Percentiles rank a stretch among this genome's conserved stretches.
phyloP scores from a whole-genome alignment of 1,139 yeast genomes.

The Scheffersomyces segobiensis region DNA sequence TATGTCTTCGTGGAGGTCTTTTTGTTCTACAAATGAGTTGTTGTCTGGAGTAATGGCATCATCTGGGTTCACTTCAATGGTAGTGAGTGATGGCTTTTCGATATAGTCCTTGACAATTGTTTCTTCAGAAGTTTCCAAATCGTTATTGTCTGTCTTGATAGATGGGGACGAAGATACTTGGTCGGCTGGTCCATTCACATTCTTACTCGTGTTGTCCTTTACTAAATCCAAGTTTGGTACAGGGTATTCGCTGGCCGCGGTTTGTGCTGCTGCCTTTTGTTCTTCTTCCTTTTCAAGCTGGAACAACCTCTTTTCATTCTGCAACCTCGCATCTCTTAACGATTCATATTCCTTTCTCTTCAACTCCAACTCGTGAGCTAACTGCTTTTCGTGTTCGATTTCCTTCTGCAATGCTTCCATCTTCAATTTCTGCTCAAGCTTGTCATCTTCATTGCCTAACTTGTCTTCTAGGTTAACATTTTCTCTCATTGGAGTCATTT shows the following conservation, averaged over 20 bases:
- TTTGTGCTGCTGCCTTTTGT: neutral
- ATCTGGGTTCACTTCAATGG: slow-evolving; percentile 8
- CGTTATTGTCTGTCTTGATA: slow-evolving; percentile 14
- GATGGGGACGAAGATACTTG: slow-evolving; percentile 22
- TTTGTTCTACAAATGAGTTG: neutral
- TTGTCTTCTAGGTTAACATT: slow-evolving; percentile 13
- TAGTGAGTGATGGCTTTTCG: slow-evolving; percentile 11
- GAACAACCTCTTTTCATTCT: slow-evolving; percentile 20
- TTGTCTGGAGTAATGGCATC: neutral
- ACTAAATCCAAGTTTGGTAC: slow-evolving; percentile 4
- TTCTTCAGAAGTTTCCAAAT: neutral
- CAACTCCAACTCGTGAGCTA: slow-evolving; percentile 24
- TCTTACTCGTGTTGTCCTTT: slow-evolving; percentile 15
- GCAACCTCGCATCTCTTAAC: slow-evolving; percentile 19
- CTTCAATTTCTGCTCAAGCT: slow-evolving; percentile 18
- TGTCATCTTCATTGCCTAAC: slow-evolving; percentile 9
- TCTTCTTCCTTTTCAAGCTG: neutral
- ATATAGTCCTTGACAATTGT: slow-evolving; percentile 4
- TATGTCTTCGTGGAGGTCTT: neutral
- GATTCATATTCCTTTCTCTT: slow-evolving; percentile 21
- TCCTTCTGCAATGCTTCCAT: slow-evolving; percentile 19
- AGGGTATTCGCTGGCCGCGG: neutral
- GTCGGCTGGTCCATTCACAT: slow-evolving; percentile 15
- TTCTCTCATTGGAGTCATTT: slow-evolving; percentile 9
- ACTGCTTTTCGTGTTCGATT: slow-evolving; percentile 30